phyloP scores from a whole-genome alignment of 768 basidiomycete species.

The Holtermannia corniformis region DNA sequence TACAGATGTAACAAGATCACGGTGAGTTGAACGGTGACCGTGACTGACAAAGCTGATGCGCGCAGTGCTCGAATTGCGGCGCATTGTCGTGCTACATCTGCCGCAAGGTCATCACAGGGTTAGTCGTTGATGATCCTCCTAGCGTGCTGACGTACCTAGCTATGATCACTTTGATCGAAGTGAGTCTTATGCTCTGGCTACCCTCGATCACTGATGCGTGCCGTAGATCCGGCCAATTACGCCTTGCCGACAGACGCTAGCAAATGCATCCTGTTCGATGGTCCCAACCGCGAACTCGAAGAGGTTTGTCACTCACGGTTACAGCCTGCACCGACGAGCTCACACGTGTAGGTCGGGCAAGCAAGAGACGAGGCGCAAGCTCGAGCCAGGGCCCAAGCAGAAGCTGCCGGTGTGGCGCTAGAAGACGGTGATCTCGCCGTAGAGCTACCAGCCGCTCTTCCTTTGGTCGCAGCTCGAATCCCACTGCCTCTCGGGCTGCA shows the following conservation, averaged over 20 bases:
- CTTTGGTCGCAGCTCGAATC: too few relatives aligned
- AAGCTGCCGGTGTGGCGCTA: constrained; percentile 16
- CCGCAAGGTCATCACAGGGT: constrained; percentile 52
- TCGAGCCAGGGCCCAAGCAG: constrained; percentile 10
- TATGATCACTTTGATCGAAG: constrained; percentile 38
- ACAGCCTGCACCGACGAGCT: not conserved
- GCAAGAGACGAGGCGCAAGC: constrained; percentile 27
- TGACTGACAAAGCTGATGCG: not conserved
- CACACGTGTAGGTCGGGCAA: constrained; percentile 11
- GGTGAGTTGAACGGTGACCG: constrained; percentile 1
- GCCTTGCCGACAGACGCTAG: not conserved
- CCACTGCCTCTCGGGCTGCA: too few relatives aligned
- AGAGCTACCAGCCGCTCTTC: constrained; percentile 7
- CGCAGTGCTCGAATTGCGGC: constrained; percentile 49
- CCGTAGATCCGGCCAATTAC: constrained; percentile 5
- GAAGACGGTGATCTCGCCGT: constrained; percentile 15
- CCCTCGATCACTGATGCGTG: not conserved
- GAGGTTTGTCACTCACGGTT: not conserved
- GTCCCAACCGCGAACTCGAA: constrained; percentile 17
- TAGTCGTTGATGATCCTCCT: not conserved
- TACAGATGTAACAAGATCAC: constrained; percentile 70
- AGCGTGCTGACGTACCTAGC: not conserved
- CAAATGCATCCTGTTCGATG: constrained; percentile 21
- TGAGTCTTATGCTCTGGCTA: constrained; percentile 3
- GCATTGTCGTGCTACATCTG: constrained; percentile 80